Conservation (phyloP, 2,329 filamentous ascomycete genomes). For the Waltergamsia citrina region DNA sequence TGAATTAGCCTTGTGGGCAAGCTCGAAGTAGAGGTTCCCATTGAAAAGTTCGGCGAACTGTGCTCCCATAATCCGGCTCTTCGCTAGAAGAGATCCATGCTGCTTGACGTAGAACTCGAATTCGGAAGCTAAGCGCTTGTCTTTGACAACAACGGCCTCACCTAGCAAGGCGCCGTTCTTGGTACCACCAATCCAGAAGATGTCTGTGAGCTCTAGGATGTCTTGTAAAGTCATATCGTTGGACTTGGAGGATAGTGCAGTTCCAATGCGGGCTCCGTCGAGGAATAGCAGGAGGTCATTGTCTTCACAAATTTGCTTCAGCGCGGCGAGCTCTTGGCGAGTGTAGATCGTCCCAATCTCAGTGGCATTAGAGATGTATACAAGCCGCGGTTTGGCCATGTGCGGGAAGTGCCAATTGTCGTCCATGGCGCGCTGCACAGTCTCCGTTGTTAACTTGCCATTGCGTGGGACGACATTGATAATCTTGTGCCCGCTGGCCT, state of each 20-base stretch:
- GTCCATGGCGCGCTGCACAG: constrained; percentile 29
- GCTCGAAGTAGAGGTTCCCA: constrained; percentile 32
- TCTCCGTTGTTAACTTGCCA: constrained; percentile 35
- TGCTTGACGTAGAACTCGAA: constrained; percentile 43
- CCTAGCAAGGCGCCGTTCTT: constrained; percentile 41
- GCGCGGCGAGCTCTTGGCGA: constrained; percentile 26
- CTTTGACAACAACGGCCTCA: constrained; percentile 39
- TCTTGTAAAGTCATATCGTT: constrained; percentile 32
- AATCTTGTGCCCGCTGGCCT: constrained; percentile 41
- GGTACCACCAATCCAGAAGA: constrained; percentile 45
- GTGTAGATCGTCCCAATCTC: constrained; percentile 40
- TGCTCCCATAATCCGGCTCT: constrained; percentile 36
- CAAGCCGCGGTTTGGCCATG: constrained; percentile 38
- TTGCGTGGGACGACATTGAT: constrained; percentile 34
- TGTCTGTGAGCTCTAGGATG: constrained; percentile 35
- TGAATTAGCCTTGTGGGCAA: constrained; percentile 32
- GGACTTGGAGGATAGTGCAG: constrained; percentile 28
- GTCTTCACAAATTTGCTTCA: constrained; percentile 31
- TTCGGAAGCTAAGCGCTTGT: constrained; percentile 27
- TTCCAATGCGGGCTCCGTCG: constrained; percentile 36
- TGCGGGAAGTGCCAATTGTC: constrained; percentile 42
- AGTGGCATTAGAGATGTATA: constrained; percentile 42
- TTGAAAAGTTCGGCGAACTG: constrained; percentile 40
- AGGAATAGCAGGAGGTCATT: constrained; percentile 32
- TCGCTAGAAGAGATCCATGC: constrained; percentile 38